Base-by-base conservation (phyloP, 73 alveolate species). In the Strombidium stylifer region DNA sequence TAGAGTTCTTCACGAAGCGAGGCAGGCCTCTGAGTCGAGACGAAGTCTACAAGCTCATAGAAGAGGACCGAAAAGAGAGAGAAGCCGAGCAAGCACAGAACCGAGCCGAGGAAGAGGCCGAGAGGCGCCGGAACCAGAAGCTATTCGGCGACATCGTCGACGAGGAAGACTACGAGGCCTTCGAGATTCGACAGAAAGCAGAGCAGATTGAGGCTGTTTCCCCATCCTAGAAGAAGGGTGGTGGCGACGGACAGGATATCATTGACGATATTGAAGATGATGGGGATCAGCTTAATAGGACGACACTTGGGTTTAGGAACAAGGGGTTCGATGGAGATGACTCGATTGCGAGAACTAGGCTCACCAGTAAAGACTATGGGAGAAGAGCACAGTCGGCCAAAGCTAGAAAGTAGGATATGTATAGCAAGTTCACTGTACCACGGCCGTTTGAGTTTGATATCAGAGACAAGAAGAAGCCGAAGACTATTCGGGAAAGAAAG, bases 341-440 rank as follows among this genome's bases (percentile, higher is more conserved):
- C 44, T n/a, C n/a, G n/a, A 35, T 78, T 15, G 34, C 45, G 35
- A 41, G 51, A 12, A 42, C 69, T 7, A 65, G 57, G n/a, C 24
- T 60, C 16, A 73, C 88, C 26, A 67, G 41, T 19, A 50, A 55
- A 28, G 77, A 81, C 25, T 81, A 72, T 53, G 75, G 56, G 3
- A 70, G 42, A 8, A 37, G 52, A 12, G 47, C 26, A 19, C 25
- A 10, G 2, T 18, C 54, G 8, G 40, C 27, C 53, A 67, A 16
- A 28, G n/a, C n/a, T n/a, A n/a, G 6, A 25, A 51, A 55, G 93
- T 48, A 41, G 46, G 83, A 73, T 19, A 69, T 47, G 54, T 78
- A 73, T 68, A 60, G 54, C n/a, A 64, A n/a, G n/a, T n/a, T 89
- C 18, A 89, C 97, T 18, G 82, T 80, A 41, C 97, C 97, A 21